Conservation (phyloP, 2,329 filamentous ascomycete genomes). For the Hypoxylon rubiginosum region DNA sequence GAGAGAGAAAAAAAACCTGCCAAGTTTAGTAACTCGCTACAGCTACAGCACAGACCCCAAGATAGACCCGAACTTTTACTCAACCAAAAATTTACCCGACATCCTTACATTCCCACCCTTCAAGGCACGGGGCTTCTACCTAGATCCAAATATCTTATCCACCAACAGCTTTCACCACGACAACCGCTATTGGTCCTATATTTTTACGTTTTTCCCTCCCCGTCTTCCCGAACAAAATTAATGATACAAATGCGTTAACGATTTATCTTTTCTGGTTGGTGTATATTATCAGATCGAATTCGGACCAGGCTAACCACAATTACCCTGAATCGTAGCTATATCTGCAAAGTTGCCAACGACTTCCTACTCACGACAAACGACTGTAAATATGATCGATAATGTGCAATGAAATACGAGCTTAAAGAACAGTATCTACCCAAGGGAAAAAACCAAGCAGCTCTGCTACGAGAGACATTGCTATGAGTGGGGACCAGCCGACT, state of each 20-base stretch:
- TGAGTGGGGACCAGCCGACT: conserved; percentile 71
- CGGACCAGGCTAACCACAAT: conserved; percentile 14
- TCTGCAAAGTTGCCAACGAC: conserved; percentile 31
- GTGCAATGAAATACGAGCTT: conserved; percentile 43
- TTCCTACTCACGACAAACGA: conserved; percentile 12
- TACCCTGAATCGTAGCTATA: conserved; percentile 21
- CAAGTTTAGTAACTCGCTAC: conserved; percentile 34
- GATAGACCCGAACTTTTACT: neutral
- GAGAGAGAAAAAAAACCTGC: conserved; percentile 15
- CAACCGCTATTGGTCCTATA: conserved; percentile 35
- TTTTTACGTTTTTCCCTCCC: conserved; percentile 22
- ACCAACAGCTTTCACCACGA: conserved; percentile 38
- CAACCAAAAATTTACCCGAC: conserved; percentile 37
- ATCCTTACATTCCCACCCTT: conserved; percentile 22
- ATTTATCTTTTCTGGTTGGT: conserved; percentile 25
- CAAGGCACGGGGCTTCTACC: conserved; percentile 34
- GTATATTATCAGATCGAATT: conserved; percentile 15
- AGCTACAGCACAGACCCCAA: conserved; percentile 23
- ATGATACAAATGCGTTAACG: conserved; percentile 33
- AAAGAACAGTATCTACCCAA: conserved; percentile 25
- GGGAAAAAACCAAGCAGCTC: conserved; percentile 18
- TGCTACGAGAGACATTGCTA: conserved; percentile 62
- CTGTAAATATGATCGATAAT: conserved; percentile 41
- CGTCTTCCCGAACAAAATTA: conserved; percentile 31
- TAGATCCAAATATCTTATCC: conserved; percentile 30